phyloP scores from a whole-genome alignment of 2,329 filamentous ascomycete species.

The Penicillium sp. region DNA sequence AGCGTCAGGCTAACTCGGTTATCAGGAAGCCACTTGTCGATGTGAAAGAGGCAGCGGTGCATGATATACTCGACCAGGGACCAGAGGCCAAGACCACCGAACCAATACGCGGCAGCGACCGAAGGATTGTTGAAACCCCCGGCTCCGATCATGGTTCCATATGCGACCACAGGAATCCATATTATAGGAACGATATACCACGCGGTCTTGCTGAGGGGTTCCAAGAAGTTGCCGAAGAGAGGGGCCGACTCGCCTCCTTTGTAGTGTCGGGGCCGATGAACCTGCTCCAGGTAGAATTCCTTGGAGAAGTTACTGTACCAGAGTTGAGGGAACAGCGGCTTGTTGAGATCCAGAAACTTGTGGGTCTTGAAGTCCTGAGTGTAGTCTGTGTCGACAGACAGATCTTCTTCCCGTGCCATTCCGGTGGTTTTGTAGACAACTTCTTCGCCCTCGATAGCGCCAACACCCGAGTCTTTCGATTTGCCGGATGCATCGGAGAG shows the following conservation, averaged over 20 bases:
- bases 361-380: conserved; percentile 73
- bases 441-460: conserved; percentile 26
- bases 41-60: conserved; percentile 88
- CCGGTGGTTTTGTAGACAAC: conserved; percentile 60
- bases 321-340: conserved; percentile 79
- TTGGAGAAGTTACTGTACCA: conserved; percentile 86
- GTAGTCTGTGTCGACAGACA: conserved; percentile 78
- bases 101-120: conserved; percentile 57
- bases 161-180: conserved; percentile 77
- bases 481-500: conserved; percentile 53
- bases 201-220: conserved; percentile 88
- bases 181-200: conserved; percentile 85
- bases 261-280: conserved; percentile 93
- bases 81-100: conserved; percentile 72
- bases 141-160: conserved; percentile 63
- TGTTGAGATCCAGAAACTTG: conserved; percentile 87
- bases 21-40: conserved; percentile 87
- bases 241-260: conserved; percentile 88
- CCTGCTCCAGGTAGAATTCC: conserved; percentile 94
- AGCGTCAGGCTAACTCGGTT: conserved; percentile 79
- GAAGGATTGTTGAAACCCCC: conserved; percentile 53
- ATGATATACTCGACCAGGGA: conserved; percentile 82
- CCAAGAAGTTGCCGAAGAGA: conserved; percentile 95
- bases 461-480: conserved; percentile 25
- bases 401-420: conserved; percentile 81